A percentile compares a stretch with the other conserved stretches of the same genome.
Evolutionary conservation across 2,329 filamentous ascomycete species (phyloP).

Genomic region (Nectriaceae sp.): DNA sequence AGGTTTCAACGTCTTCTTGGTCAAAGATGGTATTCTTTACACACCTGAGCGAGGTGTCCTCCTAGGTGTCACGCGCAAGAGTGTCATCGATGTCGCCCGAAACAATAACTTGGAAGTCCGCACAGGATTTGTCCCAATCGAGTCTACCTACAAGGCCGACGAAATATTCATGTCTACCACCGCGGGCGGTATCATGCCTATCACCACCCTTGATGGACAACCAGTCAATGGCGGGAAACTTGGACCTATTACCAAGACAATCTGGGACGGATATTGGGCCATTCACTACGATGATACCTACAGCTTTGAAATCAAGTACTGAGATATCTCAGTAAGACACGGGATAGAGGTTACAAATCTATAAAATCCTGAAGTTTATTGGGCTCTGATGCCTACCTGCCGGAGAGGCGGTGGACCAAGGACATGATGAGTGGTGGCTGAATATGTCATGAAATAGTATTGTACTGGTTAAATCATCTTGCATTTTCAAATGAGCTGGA

Average conservation of each 20-base stretch:
- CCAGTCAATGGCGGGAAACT: slow-evolving; percentile 43
- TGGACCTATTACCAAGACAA: slow-evolving; percentile 46
- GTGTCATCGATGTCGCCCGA: slow-evolving; percentile 45
- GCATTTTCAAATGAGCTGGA: too few species aligned
- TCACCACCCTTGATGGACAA: slow-evolving; percentile 46
- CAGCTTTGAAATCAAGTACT: slow-evolving; percentile 38
- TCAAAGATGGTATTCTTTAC: slow-evolving; percentile 47
- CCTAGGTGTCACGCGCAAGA: slow-evolving; percentile 50
- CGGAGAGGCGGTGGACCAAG: too few species aligned
- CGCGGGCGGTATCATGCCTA: slow-evolving; percentile 55
- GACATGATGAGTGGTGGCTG: too few species aligned
- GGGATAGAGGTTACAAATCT: too few species aligned
- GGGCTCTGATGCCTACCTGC: too few species aligned
- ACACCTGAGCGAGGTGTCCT: slow-evolving; percentile 50
- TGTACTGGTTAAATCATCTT: too few species aligned
- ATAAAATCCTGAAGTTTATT: too few species aligned
- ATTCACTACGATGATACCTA: slow-evolving; percentile 44
- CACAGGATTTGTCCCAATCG: slow-evolving; percentile 43
- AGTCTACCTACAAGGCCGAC: slow-evolving; percentile 43
- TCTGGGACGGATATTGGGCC: slow-evolving; percentile 54
- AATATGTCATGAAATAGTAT: too few species aligned
- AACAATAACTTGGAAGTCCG: slow-evolving; percentile 35
- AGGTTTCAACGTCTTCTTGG: slow-evolving; percentile 49
- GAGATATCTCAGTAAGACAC: too few species aligned
- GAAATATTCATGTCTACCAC: slow-evolving; percentile 57